Base-by-base conservation (phyloP, 2,329 filamentous ascomycete genomes). In the Fusarium mangiferae region DNA sequence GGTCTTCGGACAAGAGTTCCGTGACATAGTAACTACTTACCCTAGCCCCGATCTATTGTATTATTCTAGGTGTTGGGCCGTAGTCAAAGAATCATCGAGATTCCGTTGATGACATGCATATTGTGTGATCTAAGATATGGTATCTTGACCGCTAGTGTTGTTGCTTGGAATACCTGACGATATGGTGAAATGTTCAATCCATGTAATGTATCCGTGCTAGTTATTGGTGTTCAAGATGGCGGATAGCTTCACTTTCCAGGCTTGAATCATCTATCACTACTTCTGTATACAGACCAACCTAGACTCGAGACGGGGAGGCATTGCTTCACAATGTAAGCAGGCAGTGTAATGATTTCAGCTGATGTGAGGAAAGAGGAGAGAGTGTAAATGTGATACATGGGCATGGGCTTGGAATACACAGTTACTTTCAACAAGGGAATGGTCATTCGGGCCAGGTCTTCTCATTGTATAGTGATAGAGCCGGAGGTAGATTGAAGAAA, bases 361-460 rank as follows among this genome's bases (percentile, higher is more conserved):
- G 22, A 33, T 35, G 17, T 51, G 30, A 35, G 30, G 11, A 51
- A 28, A 5, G 45, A 30, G 3, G 11, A n/a, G 6, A 5, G 14
- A 30, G 9, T 13, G 30, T 5, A 24, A 51, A 24, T 11, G 48
- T 51, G 30, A 35, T 35, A 51, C 48, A 2, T 51, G 30, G 17
- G 20, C 0, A 12, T 30, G 4, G 17, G 6, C 26, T 7, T 30
- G 5, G 14, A 48, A 30, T n/a, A n/a, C 2, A 13, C 6, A 3
- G 14, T 13, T 6, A 0, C 7, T n/a, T 8, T 9, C 5, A 17
- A 4, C 4, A 17, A 17, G 14, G 20, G 0, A 22, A 11, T 2
- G 10, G 26, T 17, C 26, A 48, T n/a, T 12, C 2, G 12, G 5
- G 6, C 9, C 4, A 9, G 0, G 0, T 4, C 4, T 30, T 22